Evolutionary conservation across 208 protist genomes (phyloP), one percentile per base, ranked within the genome.

Genomic region (Kentomonas sorsogonicus): DNA sequence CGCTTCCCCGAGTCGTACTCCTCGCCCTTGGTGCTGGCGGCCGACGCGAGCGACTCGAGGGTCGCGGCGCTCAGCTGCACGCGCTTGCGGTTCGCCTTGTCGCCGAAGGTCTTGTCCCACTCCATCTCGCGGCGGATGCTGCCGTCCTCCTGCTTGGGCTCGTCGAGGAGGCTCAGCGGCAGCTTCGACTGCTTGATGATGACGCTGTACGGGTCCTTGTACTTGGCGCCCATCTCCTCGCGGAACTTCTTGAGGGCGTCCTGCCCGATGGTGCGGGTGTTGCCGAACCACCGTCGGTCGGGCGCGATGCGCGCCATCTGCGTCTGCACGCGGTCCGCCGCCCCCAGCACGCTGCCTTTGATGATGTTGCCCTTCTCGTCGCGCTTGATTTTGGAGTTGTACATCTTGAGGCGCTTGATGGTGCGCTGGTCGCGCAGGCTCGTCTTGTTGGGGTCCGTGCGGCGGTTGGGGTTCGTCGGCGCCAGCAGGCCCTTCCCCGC

Each of bases 151-250:
- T 87, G 52, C 44, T 89, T 88, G 0, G 79, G 70, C 47, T 96
- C 91, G 33, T 89, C 86, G 0, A 99, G 72, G 13, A 99, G 74
- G 30, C 93, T 93, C 56, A 98, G 69, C 4, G 98, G 98, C n/a
- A 99, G 67, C 63, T 99, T 99, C 13, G 88, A 93, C 53, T 92
- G 74, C 63, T 98, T 96, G 55, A 99, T 79, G 13, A 99, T 66
- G 20, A 99, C 85, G 60, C 89, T 95, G 84, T 99, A 99, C 30
- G 98, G 98, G 76, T 99, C 97, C 41, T 96, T 82, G 38, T 93
- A 86, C 60, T 97, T 94, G 27, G 88, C 85, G 20, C 74, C 73
- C 79, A 99, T 94, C 56, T 97, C 97, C 30, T 98, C 91, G 25
- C 96, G 81, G 77, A 99, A 99, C 10, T 89, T 85, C 23, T 97